A percentile compares a stretch with the other conserved stretches of the same genome.
phyloP scores from a whole-genome alignment of 352 stramenopile genomes.

The Peronospora belbahrii region DNA sequence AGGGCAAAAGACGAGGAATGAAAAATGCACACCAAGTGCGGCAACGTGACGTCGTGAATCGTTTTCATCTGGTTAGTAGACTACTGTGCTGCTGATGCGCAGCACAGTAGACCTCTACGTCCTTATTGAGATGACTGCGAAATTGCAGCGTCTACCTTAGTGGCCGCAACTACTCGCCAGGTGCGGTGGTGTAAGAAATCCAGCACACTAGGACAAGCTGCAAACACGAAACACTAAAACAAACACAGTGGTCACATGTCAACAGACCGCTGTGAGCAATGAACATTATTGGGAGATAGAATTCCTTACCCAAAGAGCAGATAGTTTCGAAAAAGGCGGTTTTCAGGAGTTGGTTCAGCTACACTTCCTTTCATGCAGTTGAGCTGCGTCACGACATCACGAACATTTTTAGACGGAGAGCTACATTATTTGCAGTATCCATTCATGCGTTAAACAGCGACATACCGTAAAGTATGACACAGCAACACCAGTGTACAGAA shows the following conservation, averaged over 20 bases:
- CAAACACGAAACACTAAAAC: conserved; percentile 61
- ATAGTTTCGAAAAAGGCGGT: conserved; percentile 80
- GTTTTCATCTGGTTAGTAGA: conserved; percentile 1
- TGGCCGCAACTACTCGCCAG: conserved; percentile 34
- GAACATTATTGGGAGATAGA: neutral
- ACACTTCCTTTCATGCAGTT: conserved; percentile 86
- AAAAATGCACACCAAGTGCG: neutral
- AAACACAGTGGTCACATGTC: neutral
- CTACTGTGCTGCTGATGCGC: neutral
- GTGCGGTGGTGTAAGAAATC: conserved; percentile 81
- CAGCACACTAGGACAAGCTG: conserved; percentile 76
- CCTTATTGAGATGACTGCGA: conserved; percentile 1
- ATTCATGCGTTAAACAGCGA: neutral
- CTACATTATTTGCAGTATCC: neutral
- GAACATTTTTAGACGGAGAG: conserved; percentile 3
- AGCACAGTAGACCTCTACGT: neutral
- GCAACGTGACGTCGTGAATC: neutral
- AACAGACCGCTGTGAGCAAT: neutral
- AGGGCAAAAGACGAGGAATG: neutral
- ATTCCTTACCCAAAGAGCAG: conserved; percentile 65
- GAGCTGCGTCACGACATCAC: conserved; percentile 32
- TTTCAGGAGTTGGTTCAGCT: conserved; percentile 61
- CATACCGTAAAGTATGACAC: conserved; percentile 93
- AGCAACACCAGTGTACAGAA: conserved; percentile 90
- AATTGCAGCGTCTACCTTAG: conserved; percentile 2